phyloP scores from a whole-genome alignment of 1,139 yeast genomes.

The Geotrichum reessii region DNA sequence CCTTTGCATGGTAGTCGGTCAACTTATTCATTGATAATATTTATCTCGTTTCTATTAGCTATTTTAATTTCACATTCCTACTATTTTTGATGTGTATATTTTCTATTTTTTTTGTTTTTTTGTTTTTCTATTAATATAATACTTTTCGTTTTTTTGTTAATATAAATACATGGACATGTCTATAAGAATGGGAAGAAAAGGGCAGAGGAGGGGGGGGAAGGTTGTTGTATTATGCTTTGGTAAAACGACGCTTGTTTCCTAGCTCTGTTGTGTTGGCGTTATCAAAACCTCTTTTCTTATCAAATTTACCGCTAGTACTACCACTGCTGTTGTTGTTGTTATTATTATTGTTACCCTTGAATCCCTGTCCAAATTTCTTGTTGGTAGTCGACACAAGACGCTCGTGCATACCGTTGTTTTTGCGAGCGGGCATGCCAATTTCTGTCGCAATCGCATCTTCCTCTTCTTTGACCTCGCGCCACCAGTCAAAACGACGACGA shows the following conservation, averaged over 20 bases:
- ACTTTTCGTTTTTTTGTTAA: background rate
- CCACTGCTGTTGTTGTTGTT: background rate
- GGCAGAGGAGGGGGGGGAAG: too few species aligned
- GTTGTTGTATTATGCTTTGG: background rate
- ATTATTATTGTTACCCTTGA: background rate
- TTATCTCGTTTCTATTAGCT: background rate
- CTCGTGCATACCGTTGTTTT: slow-evolving; percentile 8
- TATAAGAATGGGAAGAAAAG: too few species aligned
- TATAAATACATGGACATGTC: background rate
- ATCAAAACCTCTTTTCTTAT: background rate
- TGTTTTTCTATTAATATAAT: background rate
- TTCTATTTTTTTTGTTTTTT: background rate
- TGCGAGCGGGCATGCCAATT: slow-evolving; percentile 20
- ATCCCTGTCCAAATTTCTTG: background rate
- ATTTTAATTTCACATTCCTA: background rate
- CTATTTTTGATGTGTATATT: background rate
- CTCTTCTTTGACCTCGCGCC: slow-evolving; percentile 61
- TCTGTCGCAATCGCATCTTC: slow-evolving; percentile 40
- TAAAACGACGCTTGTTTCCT: slow-evolving; percentile 9
- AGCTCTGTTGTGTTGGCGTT: slow-evolving; percentile 5
- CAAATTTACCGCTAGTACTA: background rate
- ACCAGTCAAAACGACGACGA: slow-evolving; percentile 82
- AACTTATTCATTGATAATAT: background rate
- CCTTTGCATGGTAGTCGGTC: slow-evolving; percentile 43
- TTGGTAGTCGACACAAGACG: background rate